Base-by-base conservation (phyloP, 305 asterid genomes). In the Solanum chacoense region DNA sequence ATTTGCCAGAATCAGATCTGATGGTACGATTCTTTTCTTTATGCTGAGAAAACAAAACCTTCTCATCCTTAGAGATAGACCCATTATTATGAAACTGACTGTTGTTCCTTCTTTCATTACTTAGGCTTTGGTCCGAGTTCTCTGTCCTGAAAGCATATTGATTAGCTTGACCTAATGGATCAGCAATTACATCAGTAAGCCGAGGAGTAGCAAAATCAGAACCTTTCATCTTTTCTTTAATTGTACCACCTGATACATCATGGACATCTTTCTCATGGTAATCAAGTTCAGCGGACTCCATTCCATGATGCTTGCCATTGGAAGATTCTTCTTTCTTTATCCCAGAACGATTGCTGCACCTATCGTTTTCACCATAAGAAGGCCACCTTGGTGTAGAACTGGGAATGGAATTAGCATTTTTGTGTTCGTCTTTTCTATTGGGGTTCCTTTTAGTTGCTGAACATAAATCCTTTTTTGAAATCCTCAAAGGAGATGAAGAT, bases 401-500 rank as follows among this genome's bases (percentile, higher is more conserved):
- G 77, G 91, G 55, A 29, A 93, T 78, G 80, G 90, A 85, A 55
- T 89, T 92, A 89, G 92, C 92, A 90, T 94, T 96, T 75, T 91
- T 93, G 90, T 85, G 84, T 90, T 93, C 93, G 32, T 91, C 93
- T 90, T 91, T 91, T 74, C 90, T 93, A 26, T 84, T 91, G 63
- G 90, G 88, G 79, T 88, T 92, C 90, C 90, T 95, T 90, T 91
- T 90, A 40, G 91, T 75, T 55, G 93, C 92, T 76, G 93, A 75
- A 87, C 89, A 87, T 90, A 93, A 94, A 88, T 93, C 97, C 37
- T 86, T 81, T 87, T 85, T 91, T 29, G 92, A 74, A 87, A 88
- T 86, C 89, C 95, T 93, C 91, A 93, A 91, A 91, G 99, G 99
- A 90, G 99, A 98, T 69, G 99, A 98, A 85, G 99, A 98, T 88